Evolutionary conservation across 108 stramenopile genomes (phyloP).

Genomic region (Fragilariopsis cylindrus): DNA sequence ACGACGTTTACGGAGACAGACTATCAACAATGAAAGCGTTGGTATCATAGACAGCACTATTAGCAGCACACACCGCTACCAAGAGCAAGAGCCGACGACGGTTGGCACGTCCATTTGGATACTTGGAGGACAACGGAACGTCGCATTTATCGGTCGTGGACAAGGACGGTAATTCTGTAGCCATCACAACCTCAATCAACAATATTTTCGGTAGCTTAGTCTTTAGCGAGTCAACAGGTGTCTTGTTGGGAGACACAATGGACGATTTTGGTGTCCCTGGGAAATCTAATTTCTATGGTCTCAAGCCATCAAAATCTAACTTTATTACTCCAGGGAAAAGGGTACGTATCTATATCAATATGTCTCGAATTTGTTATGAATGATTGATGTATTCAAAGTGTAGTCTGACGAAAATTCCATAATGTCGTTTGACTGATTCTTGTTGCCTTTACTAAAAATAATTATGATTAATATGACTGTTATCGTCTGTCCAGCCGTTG

Average conservation of each 20-base stretch:
- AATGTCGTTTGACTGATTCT: background rate
- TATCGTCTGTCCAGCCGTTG: constrained; percentile 42
- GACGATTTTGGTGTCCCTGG: constrained; percentile 79
- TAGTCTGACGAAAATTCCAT: background rate
- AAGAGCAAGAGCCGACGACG: constrained; percentile 18
- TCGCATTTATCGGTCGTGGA: constrained; percentile 78
- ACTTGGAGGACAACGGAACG: constrained; percentile 82
- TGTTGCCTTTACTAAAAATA: background rate
- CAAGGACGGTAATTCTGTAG: constrained; percentile 72
- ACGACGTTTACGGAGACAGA: constrained; percentile 1
- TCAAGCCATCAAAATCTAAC: constrained; percentile 68
- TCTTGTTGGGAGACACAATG: constrained; percentile 81
- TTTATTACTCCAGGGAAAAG: constrained; percentile 70
- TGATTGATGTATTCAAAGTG: background rate
- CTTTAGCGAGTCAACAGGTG: constrained; percentile 68
- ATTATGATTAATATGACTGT: background rate
- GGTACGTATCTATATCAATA: constrained; percentile 11
- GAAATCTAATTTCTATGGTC: constrained; percentile 54
- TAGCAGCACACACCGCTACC: background rate
- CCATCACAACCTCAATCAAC: constrained; percentile 77
- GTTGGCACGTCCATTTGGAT: constrained; percentile 53
- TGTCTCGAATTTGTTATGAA: background rate
- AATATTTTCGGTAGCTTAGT: constrained; percentile 57
- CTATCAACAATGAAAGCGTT: background rate
- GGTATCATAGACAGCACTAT: background rate